Evolutionary conservation across 495 filamentous ascomycete species (phyloP).

Genomic region (Aspergillus kassunensis): DNA sequence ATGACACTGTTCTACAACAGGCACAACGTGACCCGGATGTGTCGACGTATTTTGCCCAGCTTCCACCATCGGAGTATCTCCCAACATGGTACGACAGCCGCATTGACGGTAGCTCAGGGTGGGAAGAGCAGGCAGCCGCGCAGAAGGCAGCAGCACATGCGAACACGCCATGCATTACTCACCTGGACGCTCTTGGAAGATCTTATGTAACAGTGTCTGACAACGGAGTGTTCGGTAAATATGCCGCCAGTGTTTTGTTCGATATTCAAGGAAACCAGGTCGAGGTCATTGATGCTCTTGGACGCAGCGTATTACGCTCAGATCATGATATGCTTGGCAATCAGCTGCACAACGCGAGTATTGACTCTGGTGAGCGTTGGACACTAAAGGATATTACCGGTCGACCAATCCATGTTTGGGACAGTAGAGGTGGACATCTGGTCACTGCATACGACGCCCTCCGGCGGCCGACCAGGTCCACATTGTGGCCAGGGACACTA

Average conservation of each 20-base stretch:
- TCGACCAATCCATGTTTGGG: neutral
- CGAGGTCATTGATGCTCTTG: conserved; percentile 20
- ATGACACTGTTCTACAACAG: conserved; percentile 15
- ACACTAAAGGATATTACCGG: neutral
- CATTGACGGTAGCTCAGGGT: neutral
- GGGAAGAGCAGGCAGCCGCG: conserved; percentile 10
- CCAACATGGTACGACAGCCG: conserved; percentile 2
- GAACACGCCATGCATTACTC: conserved; percentile 18
- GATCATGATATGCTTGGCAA: neutral
- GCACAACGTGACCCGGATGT: neutral
- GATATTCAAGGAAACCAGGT: conserved; percentile 24
- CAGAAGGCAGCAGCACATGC: conserved; percentile 18
- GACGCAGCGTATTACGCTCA: conserved; percentile 2
- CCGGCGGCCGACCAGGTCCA: neutral
- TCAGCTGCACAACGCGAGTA: neutral
- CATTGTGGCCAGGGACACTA: neutral
- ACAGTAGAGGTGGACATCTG: too few relatives aligned
- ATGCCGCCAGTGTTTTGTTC: too few relatives aligned
- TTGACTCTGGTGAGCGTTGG: neutral
- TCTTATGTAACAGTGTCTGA: conserved; percentile 7
- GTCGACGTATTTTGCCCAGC: neutral
- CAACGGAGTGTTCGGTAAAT: conserved; percentile 5
- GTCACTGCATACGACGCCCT: neutral
- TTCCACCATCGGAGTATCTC: neutral
- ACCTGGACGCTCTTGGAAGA: conserved; percentile 19